phyloP scores from a whole-genome alignment of 2,329 filamentous ascomycete species.

The Epichloe sibirici region DNA sequence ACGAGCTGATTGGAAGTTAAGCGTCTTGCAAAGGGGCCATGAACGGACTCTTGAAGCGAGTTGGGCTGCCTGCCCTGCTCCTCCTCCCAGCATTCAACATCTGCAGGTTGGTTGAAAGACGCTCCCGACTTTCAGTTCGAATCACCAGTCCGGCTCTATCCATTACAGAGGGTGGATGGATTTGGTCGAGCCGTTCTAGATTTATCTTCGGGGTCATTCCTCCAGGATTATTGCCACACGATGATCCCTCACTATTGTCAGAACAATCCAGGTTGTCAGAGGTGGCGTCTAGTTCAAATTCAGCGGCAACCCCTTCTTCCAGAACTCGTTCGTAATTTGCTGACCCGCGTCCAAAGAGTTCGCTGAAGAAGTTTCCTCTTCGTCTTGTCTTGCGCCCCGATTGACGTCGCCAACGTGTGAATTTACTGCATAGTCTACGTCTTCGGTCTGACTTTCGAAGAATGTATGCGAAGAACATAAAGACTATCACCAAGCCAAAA shows the following conservation, averaged over 20 bases:
- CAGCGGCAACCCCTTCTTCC: constrained; percentile 62
- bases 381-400: constrained; percentile 31
- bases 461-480: constrained; percentile 58
- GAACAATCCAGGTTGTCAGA: constrained; percentile 53
- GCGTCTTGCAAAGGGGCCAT: constrained; percentile 37
- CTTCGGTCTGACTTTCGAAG: constrained; percentile 71
- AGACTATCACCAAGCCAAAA: constrained; percentile 37
- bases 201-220: constrained; percentile 54
- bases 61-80: constrained; percentile 45
- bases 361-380: constrained; percentile 42
- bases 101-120: constrained; percentile 46
- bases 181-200: constrained; percentile 37
- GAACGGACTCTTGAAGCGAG: constrained; percentile 45
- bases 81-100: constrained; percentile 44
- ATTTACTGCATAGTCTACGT: constrained; percentile 16
- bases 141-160: constrained; percentile 63
- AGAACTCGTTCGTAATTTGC: constrained; percentile 70
- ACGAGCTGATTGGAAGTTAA: constrained; percentile 10
- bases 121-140: constrained; percentile 76
- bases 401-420: constrained; percentile 17
- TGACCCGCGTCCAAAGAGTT: constrained; percentile 49
- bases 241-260: constrained; percentile 46
- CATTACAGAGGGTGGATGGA: constrained; percentile 32
- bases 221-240: constrained; percentile 49
- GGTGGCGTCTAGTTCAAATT: constrained; percentile 66